Conservation (phyloP, 2,329 filamentous ascomycete genomes). For the Fusarium sp. region DNA sequence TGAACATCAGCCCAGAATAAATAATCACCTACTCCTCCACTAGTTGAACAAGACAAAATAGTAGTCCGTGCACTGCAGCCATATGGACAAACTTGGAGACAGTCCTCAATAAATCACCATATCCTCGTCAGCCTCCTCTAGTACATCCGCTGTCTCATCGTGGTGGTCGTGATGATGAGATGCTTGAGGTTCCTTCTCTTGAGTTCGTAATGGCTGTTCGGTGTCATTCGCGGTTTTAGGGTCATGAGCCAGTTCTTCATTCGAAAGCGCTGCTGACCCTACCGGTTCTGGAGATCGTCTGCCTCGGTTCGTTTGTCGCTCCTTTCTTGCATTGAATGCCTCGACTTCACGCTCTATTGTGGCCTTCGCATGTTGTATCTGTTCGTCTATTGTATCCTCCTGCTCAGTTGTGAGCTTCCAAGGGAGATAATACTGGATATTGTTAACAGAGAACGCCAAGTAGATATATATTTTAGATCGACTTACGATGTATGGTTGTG, state of each 20-base stretch:
- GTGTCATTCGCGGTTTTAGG: constrained; percentile 6
- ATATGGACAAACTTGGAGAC: background rate
- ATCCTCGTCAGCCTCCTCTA: constrained; percentile 88
- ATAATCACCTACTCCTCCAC: background rate
- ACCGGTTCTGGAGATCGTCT: constrained; percentile 2
- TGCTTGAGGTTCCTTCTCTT: constrained; percentile 22
- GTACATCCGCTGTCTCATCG: constrained; percentile 79
- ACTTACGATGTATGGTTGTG: constrained; percentile 79
- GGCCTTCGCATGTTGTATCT: constrained; percentile 73
- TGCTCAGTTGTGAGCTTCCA: constrained; percentile 79
- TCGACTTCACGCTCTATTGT: constrained; percentile 72
- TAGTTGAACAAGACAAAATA: background rate
- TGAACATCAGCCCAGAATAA: background rate
- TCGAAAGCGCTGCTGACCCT: constrained; percentile 23
- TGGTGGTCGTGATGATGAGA: constrained; percentile 54
- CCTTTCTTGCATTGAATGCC: constrained; percentile 67
- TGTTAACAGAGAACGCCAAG: constrained; percentile 11
- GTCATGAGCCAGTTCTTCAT: constrained; percentile 19
- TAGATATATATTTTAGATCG: background rate
- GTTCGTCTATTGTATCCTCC: constrained; percentile 75
- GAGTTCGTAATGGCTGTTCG: constrained; percentile 6
- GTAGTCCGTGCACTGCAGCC: background rate
- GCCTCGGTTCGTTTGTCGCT: constrained; percentile 47
- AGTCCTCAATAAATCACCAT: constrained; percentile 83
- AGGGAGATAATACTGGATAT: constrained; percentile 82